These are phyloP conservation scores for Eleusine coracana DNA, from an alignment of 176 grass and related monocot species.

Conservation along the genomic window DNA sequence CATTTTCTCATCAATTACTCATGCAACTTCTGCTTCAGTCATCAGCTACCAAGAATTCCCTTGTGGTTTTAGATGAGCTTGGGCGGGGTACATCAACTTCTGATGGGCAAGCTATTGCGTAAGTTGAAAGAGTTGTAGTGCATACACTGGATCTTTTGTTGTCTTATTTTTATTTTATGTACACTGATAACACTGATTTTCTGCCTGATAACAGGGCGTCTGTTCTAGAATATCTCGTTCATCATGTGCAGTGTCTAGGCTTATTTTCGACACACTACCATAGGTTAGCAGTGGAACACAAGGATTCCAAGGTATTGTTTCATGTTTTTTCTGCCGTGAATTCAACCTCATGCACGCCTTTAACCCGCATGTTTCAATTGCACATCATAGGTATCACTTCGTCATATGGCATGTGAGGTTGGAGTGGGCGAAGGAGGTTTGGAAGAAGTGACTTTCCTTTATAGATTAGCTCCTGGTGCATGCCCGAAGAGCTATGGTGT, in stretches of 20 bases:
- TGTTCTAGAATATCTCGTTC: slow-evolving; percentile 89
- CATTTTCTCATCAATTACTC: slow-evolving; percentile 27
- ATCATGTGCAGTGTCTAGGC: slow-evolving; percentile 73
- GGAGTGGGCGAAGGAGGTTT: slow-evolving; percentile 60
- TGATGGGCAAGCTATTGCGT: slow-evolving; percentile 99
- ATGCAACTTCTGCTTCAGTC: slow-evolving; percentile 59
- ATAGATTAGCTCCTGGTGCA: slow-evolving; percentile 72
- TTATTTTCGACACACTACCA: slow-evolving; percentile 99
- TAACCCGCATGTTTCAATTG: slow-evolving; percentile 36
- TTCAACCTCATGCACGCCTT: slow-evolving; percentile 21
- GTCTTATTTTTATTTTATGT: slow-evolving; percentile 5
- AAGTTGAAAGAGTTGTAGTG: slow-evolving; percentile 45
- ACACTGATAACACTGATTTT: slow-evolving; percentile 17
- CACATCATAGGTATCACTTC: slow-evolving; percentile 66
- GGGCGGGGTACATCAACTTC: slow-evolving; percentile 96
- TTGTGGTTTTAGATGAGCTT: slow-evolving; percentile 98
- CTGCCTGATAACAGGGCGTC: slow-evolving; percentile 58
- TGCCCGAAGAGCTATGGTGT: slow-evolving; percentile 99
- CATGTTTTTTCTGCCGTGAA: slow-evolving; percentile 16
- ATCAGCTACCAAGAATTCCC: slow-evolving; percentile 85
- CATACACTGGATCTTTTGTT: slow-evolving; percentile 28
- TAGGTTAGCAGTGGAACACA: slow-evolving; percentile 77
- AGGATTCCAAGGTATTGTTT: slow-evolving; percentile 61
- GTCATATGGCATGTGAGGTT: slow-evolving; percentile 92
- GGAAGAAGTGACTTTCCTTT: slow-evolving; percentile 94